phyloP scores from a whole-genome alignment of 2,329 filamentous ascomycete species.

The Fusarium sp. region DNA sequence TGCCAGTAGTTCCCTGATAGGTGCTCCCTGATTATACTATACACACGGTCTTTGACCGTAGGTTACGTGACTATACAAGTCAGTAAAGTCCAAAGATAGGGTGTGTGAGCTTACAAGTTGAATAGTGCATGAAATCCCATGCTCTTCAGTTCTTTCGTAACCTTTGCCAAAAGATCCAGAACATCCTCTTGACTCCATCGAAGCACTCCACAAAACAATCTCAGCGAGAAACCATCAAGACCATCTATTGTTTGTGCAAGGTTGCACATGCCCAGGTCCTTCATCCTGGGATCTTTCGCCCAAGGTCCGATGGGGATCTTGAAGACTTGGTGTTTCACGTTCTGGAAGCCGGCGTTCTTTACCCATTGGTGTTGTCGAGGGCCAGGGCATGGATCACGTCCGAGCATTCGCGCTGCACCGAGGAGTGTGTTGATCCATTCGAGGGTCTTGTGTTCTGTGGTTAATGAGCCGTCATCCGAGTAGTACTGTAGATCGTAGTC shows the following conservation, averaged over 20 bases:
- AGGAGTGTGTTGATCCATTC: conserved; percentile 40
- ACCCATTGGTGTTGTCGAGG: conserved; percentile 46
- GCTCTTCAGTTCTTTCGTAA: conserved; percentile 11
- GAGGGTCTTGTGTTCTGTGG: conserved; percentile 26
- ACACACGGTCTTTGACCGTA: conserved; percentile 16
- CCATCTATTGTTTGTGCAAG: conserved; percentile 16
- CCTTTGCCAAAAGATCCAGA: conserved; percentile 4
- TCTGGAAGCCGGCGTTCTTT: conserved; percentile 50
- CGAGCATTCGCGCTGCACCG: conserved; percentile 22
- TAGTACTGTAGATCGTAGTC: conserved; percentile 44
- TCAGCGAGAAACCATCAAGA: conserved; percentile 12
- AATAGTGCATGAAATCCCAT: conserved; percentile 6
- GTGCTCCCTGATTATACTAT: background rate
- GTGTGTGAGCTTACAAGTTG: conserved; percentile 14
- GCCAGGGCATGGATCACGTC: conserved; percentile 42
- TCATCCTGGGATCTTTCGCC: conserved; percentile 41
- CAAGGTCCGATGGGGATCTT: conserved; percentile 52
- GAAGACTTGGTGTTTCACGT: conserved; percentile 46
- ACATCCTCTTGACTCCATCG: conserved; percentile 12
- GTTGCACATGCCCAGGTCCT: conserved; percentile 48
- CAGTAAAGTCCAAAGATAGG: background rate
- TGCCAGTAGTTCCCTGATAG: background rate
- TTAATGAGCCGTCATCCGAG: conserved; percentile 46
- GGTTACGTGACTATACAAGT: conserved; percentile 9
- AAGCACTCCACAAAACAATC: conserved; percentile 16